Base-by-base conservation (phyloP, 148 eudicot species). In the Suaeda aralocaspica region DNA sequence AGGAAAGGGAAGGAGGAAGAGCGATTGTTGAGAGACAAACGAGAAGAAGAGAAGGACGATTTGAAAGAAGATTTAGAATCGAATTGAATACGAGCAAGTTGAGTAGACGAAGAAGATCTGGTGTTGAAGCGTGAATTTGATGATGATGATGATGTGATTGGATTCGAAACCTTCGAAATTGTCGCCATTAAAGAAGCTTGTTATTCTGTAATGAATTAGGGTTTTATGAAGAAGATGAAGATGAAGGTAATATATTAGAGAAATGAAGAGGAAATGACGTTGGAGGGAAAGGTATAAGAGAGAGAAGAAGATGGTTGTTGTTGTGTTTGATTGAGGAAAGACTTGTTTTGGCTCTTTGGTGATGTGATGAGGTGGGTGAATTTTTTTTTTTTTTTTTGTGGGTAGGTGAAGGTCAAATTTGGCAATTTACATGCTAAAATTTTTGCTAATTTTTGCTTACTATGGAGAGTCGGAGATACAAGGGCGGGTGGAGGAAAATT, bases 21-120 rank as follows among this genome's bases (percentile, higher is more conserved):
- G 69, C 73, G 81, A 50, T 39, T 33, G 73, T 73, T 30, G 18
- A 72, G 11, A 26, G 69, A 72, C 18, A 65, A 65, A 15, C 72
- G 72, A 44, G 56, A 69, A 3, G 72, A 50, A 9, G 73, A 61
- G 26, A 76, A 15, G n/a, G 42, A 59, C 11, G 67, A 72, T 29
- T 49, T 64, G 57, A 67, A 67, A 6, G 53, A 6, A 21, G 71
- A 74, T 29, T 42, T 63, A 22, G 66, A 36, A 9, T 61, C 33
- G 28, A 55, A 3, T 1, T n/a, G 24, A 36, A 62, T 19, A 34
- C 66, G 3, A 1, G 14, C 15, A 8, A 39, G 48, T 9, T 62
- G 48, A 2, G 66, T 21, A 19, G 29, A 19, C 11, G 48, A 62
- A 36, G 66, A 62, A 36, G 66, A 62, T 60, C 74, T 56, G 57